Base-by-base conservation (phyloP, 352 stramenopile species). In the Globisporangium camurandrum region DNA sequence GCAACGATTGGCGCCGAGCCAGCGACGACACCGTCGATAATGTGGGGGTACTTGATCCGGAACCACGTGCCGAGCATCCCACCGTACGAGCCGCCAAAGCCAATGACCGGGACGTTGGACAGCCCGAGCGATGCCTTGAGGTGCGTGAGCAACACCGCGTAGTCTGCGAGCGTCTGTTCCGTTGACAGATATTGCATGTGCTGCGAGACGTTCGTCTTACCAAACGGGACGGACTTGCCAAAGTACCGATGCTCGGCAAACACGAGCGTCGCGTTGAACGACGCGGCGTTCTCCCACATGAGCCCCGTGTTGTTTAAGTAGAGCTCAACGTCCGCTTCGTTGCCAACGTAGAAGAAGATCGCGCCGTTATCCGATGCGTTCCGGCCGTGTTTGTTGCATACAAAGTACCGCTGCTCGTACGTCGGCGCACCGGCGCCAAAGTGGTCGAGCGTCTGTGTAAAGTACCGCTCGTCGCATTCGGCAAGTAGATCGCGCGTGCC, bases 181-280 rank as follows among this genome's bases (percentile, higher is more conserved):
- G 74, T 76, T 20, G 77, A 90, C 5, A 91, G 69, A 49, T 88
- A 96, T 26, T 81, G 65, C 59, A 85, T 74, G 49, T 75, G 65
- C 48, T 88, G 70, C 11, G 46, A 52, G 30, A 75, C 61, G 1
- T 86, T 69, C n/a, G n/a, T n/a, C 46, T 75, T 75, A 20, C 59
- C 65, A 20, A 89, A 89, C 0, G 89, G 90, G 23, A 96, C 59
- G 45, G 82, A 95, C 61, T 95, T 81, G 51, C 95, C 95, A 70
- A 98, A 97, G 75, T 98, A 98, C 0, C 95, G 86, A 65, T 98
- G 95, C 69, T 98, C 95, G 0, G 88, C 93, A 62, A 98, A 98
- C 20, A 98, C 90, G n/a, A 98, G 62, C 52, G 90, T 75, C 16
- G 94, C 92, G 23, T 75, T 67, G 51, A 97, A 96, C 47, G 90